phyloP scores from a whole-genome alignment of 148 eudicot genomes.

The Dysphania ambrosioides region DNA sequence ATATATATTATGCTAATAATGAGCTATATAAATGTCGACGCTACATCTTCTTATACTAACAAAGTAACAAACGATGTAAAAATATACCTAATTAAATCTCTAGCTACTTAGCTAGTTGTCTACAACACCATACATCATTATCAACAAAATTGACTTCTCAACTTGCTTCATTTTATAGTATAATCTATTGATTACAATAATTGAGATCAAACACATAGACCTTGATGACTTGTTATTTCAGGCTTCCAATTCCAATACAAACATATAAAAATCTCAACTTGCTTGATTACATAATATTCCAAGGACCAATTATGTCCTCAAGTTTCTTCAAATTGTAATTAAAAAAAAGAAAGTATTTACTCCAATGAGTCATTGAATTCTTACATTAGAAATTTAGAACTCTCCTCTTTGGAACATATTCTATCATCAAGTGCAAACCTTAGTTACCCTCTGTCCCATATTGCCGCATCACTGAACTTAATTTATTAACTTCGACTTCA shows the following conservation, averaged over 20 bases:
- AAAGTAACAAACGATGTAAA: background rate
- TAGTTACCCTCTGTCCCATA: too few species aligned
- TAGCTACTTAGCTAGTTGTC: background rate
- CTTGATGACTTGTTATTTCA: background rate
- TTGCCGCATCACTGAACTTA: background rate
- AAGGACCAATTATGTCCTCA: background rate
- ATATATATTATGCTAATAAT: too few species aligned
- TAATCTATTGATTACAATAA: background rate
- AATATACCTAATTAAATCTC: background rate
- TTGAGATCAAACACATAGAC: background rate
- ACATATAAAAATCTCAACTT: conserved; percentile 1
- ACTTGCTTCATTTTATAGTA: background rate
- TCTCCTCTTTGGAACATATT: background rate
- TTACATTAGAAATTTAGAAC: background rate
- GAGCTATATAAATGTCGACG: background rate
- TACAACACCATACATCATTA: background rate
- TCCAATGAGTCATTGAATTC: background rate
- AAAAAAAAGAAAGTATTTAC: background rate
- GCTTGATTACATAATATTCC: background rate
- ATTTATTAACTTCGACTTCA: too few species aligned
- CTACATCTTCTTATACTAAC: background rate
- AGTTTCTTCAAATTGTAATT: background rate
- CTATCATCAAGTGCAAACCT: too few species aligned
- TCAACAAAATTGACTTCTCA: conserved; percentile 4
- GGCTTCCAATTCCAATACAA: background rate